Conservation (phyloP, 1,139 yeast species). For the Protomyces arabidopsidicola region DNA sequence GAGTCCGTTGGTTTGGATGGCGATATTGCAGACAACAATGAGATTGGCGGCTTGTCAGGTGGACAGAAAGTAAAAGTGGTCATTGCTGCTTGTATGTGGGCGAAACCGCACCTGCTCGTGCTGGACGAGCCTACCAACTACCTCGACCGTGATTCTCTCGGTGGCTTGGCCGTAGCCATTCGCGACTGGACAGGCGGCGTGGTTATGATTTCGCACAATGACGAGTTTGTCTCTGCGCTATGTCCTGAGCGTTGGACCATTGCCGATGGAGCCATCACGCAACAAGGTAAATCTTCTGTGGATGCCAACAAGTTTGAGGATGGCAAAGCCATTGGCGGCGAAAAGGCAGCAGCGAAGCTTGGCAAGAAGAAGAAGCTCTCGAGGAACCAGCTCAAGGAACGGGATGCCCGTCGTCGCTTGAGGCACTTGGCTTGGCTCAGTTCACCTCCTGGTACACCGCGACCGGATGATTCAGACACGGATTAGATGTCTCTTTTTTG, state of each 20-base stretch:
- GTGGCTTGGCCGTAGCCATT: constrained; percentile 94
- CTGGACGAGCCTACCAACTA: constrained; percentile 98
- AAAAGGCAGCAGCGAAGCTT: constrained; percentile 59
- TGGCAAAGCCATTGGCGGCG: constrained; percentile 45
- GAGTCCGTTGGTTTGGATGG: constrained; percentile 97
- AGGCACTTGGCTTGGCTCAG: constrained; percentile 82
- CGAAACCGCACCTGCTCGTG: constrained; percentile 95
- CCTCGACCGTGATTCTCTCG: constrained; percentile 94
- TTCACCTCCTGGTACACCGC: constrained; percentile 27
- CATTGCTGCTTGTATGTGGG: constrained; percentile 99
- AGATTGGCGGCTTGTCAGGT: constrained; percentile 93
- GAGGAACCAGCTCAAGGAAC: constrained; percentile 86
- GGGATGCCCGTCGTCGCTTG: constrained; percentile 89
- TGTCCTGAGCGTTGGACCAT: constrained; percentile 99
- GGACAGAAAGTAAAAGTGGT: constrained; percentile 98
- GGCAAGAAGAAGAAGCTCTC: constrained; percentile 82
- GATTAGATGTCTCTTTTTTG: constrained; percentile 1
- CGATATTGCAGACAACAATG: constrained; percentile 97
- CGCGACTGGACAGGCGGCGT: constrained; percentile 99
- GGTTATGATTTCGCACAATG: constrained; percentile 96
- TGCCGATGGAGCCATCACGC: constrained; percentile 83
- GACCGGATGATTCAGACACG: constrained; percentile 26
- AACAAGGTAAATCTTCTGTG: constrained; percentile 71
- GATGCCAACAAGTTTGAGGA: constrained; percentile 80
- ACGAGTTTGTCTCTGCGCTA: constrained; percentile 92